phyloP scores from a whole-genome alignment of 1,284 basidiomycete species.

The Porodaedalea pini region DNA sequence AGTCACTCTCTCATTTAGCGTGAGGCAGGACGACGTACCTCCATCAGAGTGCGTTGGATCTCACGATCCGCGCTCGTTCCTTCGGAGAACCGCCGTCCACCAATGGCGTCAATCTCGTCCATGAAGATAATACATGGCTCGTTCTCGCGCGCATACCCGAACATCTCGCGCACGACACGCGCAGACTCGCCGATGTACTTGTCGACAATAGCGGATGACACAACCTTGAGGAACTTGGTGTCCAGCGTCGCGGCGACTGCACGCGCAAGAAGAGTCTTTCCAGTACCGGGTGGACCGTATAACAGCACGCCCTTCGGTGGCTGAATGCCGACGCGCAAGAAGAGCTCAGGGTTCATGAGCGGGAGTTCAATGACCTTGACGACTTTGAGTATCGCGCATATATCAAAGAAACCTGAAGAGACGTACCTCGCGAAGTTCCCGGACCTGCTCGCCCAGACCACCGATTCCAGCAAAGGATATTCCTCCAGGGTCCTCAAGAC shows the following conservation, averaged over 20 bases:
- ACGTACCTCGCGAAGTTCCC: conserved; percentile 89
- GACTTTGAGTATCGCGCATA: neutral
- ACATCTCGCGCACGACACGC: conserved; percentile 95
- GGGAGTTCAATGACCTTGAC: conserved; percentile 91
- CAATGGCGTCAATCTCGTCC: conserved; percentile 99
- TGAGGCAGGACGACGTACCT: conserved; percentile 48
- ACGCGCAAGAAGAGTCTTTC: conserved; percentile 93
- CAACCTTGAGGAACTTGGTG: conserved; percentile 98
- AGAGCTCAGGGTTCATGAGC: conserved; percentile 92
- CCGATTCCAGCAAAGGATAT: conserved; percentile 97
- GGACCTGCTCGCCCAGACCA: conserved; percentile 92
- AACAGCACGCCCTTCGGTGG: conserved; percentile 93
- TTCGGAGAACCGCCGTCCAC: conserved; percentile 94
- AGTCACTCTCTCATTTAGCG: too few species aligned
- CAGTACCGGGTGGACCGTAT: conserved; percentile 92
- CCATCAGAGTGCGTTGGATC: conserved; percentile 98
- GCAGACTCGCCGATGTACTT: conserved; percentile 99
- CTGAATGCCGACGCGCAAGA: conserved; percentile 92
- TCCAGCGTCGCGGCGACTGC: conserved; percentile 95
- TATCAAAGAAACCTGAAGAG: neutral
- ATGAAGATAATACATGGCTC: conserved; percentile 99
- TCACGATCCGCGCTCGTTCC: conserved; percentile 98
- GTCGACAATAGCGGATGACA: conserved; percentile 99
- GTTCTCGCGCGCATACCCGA: conserved; percentile 94
- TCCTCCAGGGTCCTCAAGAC: conserved; percentile 93